phyloP scores from a whole-genome alignment of 2,329 filamentous ascomycete species.

The Grosmannia huntii region DNA sequence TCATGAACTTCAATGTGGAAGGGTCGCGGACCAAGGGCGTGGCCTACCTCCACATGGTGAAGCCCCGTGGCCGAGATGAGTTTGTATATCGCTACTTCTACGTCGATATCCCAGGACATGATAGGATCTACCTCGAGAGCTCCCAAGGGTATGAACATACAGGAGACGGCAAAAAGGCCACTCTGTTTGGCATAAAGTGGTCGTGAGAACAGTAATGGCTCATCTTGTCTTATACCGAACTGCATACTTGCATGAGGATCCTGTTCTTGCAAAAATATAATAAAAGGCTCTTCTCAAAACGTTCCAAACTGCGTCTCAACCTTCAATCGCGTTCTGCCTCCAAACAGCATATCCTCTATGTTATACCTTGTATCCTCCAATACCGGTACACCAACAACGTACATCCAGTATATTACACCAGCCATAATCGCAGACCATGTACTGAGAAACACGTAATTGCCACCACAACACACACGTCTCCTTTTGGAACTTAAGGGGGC shows the following conservation, averaged over 20 bases:
- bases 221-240: neutral
- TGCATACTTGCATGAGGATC: neutral
- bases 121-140: slow-evolving; percentile 53
- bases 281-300: neutral
- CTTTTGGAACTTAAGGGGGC: slow-evolving; percentile 11
- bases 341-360: neutral
- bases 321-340: neutral
- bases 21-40: slow-evolving; percentile 62
- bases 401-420: neutral
- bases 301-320: neutral
- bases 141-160: slow-evolving; percentile 28
- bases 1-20: slow-evolving; percentile 79
- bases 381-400: neutral
- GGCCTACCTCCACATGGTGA: slow-evolving; percentile 68
- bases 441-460: no score
- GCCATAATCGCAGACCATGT: no score
- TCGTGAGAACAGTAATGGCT: slow-evolving; percentile 14
- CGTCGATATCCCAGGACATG: slow-evolving; percentile 63
- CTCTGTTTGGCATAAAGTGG: slow-evolving; percentile 52
- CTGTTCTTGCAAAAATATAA: neutral
- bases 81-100: slow-evolving; percentile 72
- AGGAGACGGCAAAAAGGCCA: slow-evolving; percentile 25
- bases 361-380: neutral
- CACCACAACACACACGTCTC: neutral
- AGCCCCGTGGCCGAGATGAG: slow-evolving; percentile 47